phyloP scores from a whole-genome alignment of 75 land plant species.

The Isoetes taiwanensis region DNA sequence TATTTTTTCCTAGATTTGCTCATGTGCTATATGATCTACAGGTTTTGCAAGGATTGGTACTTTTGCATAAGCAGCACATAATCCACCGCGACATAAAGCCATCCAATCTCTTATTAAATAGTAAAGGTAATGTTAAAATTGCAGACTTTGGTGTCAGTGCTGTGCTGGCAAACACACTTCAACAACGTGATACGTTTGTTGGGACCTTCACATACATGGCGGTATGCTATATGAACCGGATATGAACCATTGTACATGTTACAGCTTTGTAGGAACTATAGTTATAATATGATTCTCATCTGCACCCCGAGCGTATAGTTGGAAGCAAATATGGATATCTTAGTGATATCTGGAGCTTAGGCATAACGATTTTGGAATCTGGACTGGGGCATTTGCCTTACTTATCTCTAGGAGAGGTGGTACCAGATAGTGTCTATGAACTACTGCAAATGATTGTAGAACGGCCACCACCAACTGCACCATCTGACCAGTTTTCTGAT shows the following conservation, averaged over 20 bases:
- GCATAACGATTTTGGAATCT: conserved; percentile 58
- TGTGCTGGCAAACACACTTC: conserved; percentile 43
- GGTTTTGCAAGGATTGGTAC: conserved; percentile 50
- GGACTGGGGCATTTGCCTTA: conserved; percentile 57
- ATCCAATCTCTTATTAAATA: conserved; percentile 51
- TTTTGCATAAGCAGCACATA: conserved; percentile 54
- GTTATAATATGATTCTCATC: too few species aligned
- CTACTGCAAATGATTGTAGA: conserved; percentile 47
- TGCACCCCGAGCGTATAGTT: conserved; percentile 53
- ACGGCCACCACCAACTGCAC: conserved; percentile 45
- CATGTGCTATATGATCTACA: conserved; percentile 13
- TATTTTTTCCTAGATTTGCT: too few species aligned
- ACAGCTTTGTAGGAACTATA: too few species aligned
- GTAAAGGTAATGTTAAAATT: conserved; percentile 65
- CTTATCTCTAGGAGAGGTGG: conserved; percentile 33
- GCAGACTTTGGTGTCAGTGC: conserved; percentile 82
- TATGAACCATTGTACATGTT: neutral
- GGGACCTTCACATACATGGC: conserved; percentile 70
- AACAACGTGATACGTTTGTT: conserved; percentile 51
- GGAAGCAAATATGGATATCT: conserved; percentile 40
- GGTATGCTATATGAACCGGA: conserved; percentile 34
- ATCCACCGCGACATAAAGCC: conserved; percentile 70
- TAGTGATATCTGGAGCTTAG: conserved; percentile 76
- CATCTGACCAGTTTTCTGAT: conserved; percentile 45
- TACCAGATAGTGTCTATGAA: conserved; percentile 36